Conservation (phyloP, 1,284 basidiomycete species). For the Microbotryum intermedium region DNA sequence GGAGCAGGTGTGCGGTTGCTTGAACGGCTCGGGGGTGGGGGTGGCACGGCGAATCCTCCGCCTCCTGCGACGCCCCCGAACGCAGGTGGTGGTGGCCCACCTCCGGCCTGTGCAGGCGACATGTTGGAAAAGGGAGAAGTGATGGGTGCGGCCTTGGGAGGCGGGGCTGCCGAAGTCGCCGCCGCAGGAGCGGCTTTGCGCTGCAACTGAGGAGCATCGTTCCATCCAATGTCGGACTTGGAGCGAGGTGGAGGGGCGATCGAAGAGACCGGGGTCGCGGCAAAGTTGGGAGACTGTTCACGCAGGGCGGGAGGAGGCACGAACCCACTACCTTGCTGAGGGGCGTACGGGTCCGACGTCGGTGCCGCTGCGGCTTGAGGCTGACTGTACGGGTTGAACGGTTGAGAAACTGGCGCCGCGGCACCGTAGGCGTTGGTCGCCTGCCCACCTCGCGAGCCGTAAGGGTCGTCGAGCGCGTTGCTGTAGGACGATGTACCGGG, state of each 20-base stretch:
- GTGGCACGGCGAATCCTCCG: conserved; percentile 34
- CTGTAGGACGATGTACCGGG: conserved; percentile 10
- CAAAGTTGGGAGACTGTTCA: conserved; percentile 40
- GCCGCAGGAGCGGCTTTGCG: conserved; percentile 48
- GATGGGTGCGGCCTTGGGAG: conserved; percentile 58
- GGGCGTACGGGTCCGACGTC: conserved; percentile 28
- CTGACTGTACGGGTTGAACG: conserved; percentile 14
- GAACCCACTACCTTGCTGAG: conserved; percentile 11
- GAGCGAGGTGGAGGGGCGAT: conserved; percentile 39
- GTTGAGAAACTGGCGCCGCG: conserved; percentile 3
- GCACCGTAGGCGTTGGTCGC: not conserved
- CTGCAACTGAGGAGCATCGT: conserved; percentile 64
- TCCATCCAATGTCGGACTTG: conserved; percentile 68
- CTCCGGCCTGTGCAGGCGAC: conserved; percentile 18
- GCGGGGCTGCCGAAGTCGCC: conserved; percentile 44
- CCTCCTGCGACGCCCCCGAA: conserved; percentile 15
- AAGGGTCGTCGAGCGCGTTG: conserved; percentile 27
- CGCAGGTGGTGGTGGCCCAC: conserved; percentile 27
- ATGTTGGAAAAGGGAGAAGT: conserved; percentile 80
- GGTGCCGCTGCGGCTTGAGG: conserved; percentile 7
- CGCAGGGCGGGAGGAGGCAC: conserved; percentile 32
- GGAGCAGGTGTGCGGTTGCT: conserved; percentile 31
- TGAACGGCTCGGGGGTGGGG: conserved; percentile 32
- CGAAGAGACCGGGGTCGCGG: conserved; percentile 38
- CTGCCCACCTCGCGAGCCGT: conserved; percentile 16